phyloP scores from a whole-genome alignment of 495 filamentous ascomycete genomes.

The Hypoxylon perforatum region DNA sequence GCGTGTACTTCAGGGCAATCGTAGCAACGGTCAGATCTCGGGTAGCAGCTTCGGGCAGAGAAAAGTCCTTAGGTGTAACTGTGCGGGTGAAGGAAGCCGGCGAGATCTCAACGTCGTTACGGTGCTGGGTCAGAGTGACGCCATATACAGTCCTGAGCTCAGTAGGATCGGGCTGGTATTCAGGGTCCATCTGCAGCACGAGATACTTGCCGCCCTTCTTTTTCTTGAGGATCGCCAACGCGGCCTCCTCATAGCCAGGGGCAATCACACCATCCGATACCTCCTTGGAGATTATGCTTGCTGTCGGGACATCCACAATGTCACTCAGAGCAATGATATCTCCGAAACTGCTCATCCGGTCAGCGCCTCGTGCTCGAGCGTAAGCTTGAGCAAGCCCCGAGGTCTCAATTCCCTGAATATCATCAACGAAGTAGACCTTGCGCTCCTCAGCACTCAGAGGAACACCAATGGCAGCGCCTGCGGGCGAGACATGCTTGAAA shows the following conservation, averaged over 20 bases:
- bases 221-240: slow-evolving; percentile 91
- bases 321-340: slow-evolving; percentile 95
- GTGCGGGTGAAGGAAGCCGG: slow-evolving; percentile 86
- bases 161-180: slow-evolving; percentile 77
- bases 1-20: slow-evolving; percentile 96
- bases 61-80: slow-evolving; percentile 82
- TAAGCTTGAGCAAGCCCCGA: slow-evolving; percentile 93
- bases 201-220: slow-evolving; percentile 99
- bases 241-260: slow-evolving; percentile 82
- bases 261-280: slow-evolving; percentile 97
- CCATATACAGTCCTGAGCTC: slow-evolving; percentile 91
- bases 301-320: slow-evolving; percentile 87
- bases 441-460: slow-evolving; percentile 86
- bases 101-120: slow-evolving; percentile 89
- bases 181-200: slow-evolving; percentile 91
- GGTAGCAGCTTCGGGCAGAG: slow-evolving; percentile 81
- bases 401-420: slow-evolving; percentile 86
- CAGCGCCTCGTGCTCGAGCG: slow-evolving; percentile 91
- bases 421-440: slow-evolving; percentile 98
- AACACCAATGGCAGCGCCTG: slow-evolving; percentile 92
- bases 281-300: slow-evolving; percentile 96
- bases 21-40: slow-evolving; percentile 95
- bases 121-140: slow-evolving; percentile 83
- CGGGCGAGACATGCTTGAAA: slow-evolving; percentile 99
- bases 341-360: slow-evolving; percentile 97